Base-by-base conservation (phyloP, 2,329 filamentous ascomycete genomes). In the Eutypella sp. region DNA sequence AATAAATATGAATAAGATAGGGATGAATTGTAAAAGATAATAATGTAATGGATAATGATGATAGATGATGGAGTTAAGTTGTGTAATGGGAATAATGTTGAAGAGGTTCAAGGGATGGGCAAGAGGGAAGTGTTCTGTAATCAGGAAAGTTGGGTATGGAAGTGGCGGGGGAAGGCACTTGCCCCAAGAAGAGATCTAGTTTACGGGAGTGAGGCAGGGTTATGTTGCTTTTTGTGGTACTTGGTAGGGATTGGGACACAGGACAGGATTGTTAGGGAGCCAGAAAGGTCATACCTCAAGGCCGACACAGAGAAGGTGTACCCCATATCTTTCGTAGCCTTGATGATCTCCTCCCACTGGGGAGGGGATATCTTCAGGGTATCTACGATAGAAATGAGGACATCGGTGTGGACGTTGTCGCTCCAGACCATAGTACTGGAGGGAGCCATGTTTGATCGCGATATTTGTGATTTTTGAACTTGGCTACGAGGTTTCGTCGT, bases 381-480 rank as follows among this genome's bases (percentile, higher is more conserved):
- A 22, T 65, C 61, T n/a, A 70, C 56, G 20, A 76, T 47, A 23
- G 65, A 66, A 6, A 68, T 46, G 29, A 78, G 62, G 36, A 77
- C 67, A 34, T 71, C 70, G 47, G 71, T 59, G 39, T 76, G 71
- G 16, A 68, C 63, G 8, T 61, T 58, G 5, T 64, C 55, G 23
- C 66, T 66, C 73, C 73, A 78, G 27, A 59, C 64, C 52, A 57
- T 44, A 11, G n/a, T n/a, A n/a, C n/a, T n/a, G n/a, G n/a, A n/a
- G n/a, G n/a, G n/a, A n/a, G n/a, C n/a, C n/a, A n/a, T n/a, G n/a
- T n/a, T n/a, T n/a, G n/a, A n/a, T n/a, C n/a, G n/a, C n/a, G n/a
- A n/a, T n/a, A n/a, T n/a, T n/a, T n/a, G n/a, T n/a, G n/a, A n/a
- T n/a, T n/a, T n/a, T n/a, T n/a, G n/a, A n/a, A n/a, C n/a, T n/a